Evolutionary conservation across 768 basidiomycete species (phyloP).

Genomic region (Tricholoma bakamatsutake): DNA sequence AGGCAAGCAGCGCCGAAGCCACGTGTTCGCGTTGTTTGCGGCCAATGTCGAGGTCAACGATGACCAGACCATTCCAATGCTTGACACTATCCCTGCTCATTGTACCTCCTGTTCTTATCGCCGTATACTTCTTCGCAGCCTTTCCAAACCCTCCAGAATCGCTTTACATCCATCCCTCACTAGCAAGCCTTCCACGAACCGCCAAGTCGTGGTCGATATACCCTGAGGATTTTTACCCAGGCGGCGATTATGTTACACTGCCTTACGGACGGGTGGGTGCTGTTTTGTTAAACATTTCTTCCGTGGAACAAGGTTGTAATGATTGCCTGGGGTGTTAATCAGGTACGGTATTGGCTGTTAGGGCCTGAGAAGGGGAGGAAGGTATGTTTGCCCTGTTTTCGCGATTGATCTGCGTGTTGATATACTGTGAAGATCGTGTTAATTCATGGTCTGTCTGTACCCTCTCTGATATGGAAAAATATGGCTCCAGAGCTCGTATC

Average conservation of each 20-base stretch:
- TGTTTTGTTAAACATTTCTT: neutral
- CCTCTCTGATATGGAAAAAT: conserved; percentile 73
- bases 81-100: conserved; percentile 52
- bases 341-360: conserved; percentile 75
- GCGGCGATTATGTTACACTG: conserved; percentile 57
- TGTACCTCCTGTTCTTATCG: conserved; percentile 54
- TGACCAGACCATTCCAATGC: conserved; percentile 35
- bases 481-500: conserved; percentile 59
- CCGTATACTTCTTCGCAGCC: conserved; percentile 54
- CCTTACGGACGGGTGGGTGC: conserved; percentile 54
- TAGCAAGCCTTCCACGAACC: conserved; percentile 51
- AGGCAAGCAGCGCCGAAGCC: neutral
- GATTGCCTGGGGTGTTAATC: neutral
- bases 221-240: conserved; percentile 60
- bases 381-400: conserved; percentile 31
- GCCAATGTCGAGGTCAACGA: neutral
- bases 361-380: conserved; percentile 65
- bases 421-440: conserved; percentile 52
- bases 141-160: conserved; percentile 59
- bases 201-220: conserved; percentile 66
- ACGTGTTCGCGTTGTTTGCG: neutral
- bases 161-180: conserved; percentile 46
- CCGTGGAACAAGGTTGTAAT: neutral
- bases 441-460: conserved; percentile 74
- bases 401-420: neutral